phyloP scores from a whole-genome alignment of 192 early-diverging fungal genomes.

The Entomortierella beljakovae region DNA sequence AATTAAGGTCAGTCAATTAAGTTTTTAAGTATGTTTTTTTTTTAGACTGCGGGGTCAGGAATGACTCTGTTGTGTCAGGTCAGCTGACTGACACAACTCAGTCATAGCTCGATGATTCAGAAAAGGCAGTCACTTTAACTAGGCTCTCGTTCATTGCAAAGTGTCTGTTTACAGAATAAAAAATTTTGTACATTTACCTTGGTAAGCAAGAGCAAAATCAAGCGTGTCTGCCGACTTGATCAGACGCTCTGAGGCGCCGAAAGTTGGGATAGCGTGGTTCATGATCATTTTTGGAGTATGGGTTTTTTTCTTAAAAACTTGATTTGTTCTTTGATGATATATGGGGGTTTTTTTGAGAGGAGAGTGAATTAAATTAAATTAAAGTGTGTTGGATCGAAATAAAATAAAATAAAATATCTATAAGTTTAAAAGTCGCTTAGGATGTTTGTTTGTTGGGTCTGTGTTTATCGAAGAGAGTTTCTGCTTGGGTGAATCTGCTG shows the following conservation, averaged over 20 bases:
- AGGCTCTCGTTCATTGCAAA: background rate
- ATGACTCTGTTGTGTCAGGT: conserved; percentile 35
- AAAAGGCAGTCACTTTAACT: conserved; percentile 1
- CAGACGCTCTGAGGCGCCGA: conserved; percentile 30
- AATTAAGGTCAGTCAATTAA: background rate
- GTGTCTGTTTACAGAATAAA: background rate
- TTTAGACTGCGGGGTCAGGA: background rate
- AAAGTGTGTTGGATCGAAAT: background rate
- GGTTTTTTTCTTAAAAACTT: too few relatives aligned
- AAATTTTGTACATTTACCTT: conserved; percentile 19
- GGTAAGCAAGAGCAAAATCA: conserved; percentile 22
- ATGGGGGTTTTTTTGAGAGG: background rate
- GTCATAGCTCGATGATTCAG: conserved; percentile 19
- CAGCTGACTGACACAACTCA: conserved; percentile 23
- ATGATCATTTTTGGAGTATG: conserved; percentile 26
- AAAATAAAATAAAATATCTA: background rate
- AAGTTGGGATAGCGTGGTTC: conserved; percentile 4
- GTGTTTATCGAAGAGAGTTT: conserved; percentile 50
- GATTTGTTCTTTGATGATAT: too few relatives aligned
- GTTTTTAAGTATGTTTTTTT: too few relatives aligned
- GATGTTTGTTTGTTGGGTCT: conserved; percentile 40
- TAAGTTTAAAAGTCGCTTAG: conserved; percentile 7
- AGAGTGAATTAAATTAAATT: background rate
- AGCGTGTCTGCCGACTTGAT: conserved; percentile 45
- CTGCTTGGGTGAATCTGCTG: conserved; percentile 42